Evolutionary conservation across 208 protist genomes (phyloP).

Genomic region (Acanthamoeba healyi): DNA sequence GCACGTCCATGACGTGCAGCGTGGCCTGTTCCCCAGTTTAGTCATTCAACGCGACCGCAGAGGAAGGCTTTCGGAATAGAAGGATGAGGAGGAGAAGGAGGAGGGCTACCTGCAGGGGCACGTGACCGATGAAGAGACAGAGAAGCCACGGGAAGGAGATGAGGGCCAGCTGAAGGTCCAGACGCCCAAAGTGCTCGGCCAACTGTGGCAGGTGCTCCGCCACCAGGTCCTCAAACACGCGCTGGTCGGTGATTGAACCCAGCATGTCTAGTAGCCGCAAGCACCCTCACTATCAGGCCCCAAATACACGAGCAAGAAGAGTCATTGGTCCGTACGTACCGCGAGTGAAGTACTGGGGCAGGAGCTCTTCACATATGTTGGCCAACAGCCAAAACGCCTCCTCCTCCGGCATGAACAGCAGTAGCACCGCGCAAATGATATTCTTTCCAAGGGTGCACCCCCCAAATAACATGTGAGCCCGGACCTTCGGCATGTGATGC

Average conservation of each 20-base stretch:
- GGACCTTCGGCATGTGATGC: background rate
- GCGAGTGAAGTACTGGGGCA: slow-evolving; percentile 75
- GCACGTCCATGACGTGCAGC: slow-evolving; percentile 85
- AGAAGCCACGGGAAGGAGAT: slow-evolving; percentile 82
- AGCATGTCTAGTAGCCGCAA: slow-evolving; percentile 59
- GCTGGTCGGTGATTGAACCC: slow-evolving; percentile 60
- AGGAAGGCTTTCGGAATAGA: background rate
- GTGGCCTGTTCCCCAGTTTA: slow-evolving; percentile 62
- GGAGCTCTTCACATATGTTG: slow-evolving; percentile 83
- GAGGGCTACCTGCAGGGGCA: slow-evolving; percentile 53
- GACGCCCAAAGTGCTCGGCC: background rate
- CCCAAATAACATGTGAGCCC: too few species aligned
- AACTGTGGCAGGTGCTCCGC: slow-evolving; percentile 11
- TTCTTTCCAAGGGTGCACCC: too few species aligned
- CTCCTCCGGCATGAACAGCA: slow-evolving; percentile 84
- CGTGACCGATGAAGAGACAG: slow-evolving; percentile 85
- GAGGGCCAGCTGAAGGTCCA: slow-evolving; percentile 20
- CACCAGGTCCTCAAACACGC: slow-evolving; percentile 65
- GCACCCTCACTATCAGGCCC: background rate
- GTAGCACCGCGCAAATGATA: slow-evolving; percentile 82
- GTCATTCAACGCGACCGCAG: too few species aligned
- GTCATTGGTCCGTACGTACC: slow-evolving; percentile 31
- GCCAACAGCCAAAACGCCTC: slow-evolving; percentile 88
- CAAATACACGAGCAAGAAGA: too few species aligned
- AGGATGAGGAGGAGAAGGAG: background rate